These are phyloP conservation scores for Diutina siamensis DNA, from an alignment of 1,139 yeast genomes.

Conservation along the genomic window DNA sequence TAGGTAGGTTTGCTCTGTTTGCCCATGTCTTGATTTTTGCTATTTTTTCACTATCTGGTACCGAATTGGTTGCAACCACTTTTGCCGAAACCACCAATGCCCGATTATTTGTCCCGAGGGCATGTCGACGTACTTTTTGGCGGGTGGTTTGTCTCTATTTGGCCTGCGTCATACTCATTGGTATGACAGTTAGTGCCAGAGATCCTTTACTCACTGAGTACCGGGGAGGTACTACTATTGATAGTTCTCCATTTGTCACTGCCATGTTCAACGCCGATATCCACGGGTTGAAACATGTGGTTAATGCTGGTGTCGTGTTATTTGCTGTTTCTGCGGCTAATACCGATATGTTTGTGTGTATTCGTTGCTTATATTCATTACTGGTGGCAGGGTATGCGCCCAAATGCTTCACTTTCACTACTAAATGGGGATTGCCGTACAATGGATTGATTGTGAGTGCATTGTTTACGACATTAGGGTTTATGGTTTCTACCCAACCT, in stretches of 20 bases:
- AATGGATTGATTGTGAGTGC: conserved; percentile 36
- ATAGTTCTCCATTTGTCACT: conserved; percentile 64
- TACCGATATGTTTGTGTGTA: conserved; percentile 37
- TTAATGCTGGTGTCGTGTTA: conserved; percentile 33
- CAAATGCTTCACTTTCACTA: conserved; percentile 38
- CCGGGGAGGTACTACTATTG: conserved; percentile 18
- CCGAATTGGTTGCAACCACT: conserved; percentile 58
- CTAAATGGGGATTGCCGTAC: conserved; percentile 55
- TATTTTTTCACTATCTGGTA: conserved; percentile 67
- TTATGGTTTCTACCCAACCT: conserved; percentile 18
- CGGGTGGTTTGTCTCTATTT: conserved; percentile 65
- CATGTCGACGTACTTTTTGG: conserved; percentile 64
- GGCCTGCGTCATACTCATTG: conserved; percentile 52
- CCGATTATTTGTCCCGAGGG: conserved; percentile 63
- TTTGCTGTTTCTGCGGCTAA: conserved; percentile 37
- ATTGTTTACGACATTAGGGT: conserved; percentile 34
- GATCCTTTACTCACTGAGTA: conserved; percentile 44
- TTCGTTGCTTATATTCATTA: conserved; percentile 34
- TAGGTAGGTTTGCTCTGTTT: conserved; percentile 53
- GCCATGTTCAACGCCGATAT: conserved; percentile 35
- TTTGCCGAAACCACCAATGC: conserved; percentile 75
- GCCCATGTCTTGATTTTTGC: conserved; percentile 59
- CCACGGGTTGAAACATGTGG: conserved; percentile 31
- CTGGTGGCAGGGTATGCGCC: conserved; percentile 36
- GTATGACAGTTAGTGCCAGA: conserved; percentile 64